Base-by-base conservation (phyloP, 345 rosid species). In the Aurinia saxatilis region DNA sequence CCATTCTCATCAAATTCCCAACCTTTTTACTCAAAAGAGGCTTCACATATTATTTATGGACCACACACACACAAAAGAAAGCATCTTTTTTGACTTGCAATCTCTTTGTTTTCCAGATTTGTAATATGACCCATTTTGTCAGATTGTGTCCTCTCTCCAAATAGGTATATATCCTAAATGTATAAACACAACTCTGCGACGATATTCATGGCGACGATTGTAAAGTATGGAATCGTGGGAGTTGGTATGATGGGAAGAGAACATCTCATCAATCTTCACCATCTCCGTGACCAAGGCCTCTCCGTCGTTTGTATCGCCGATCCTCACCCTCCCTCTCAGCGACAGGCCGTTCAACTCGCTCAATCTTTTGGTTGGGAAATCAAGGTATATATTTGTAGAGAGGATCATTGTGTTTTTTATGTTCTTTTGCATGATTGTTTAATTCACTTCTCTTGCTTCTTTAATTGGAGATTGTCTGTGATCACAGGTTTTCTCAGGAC, bases 191-290 rank as follows among this genome's bases (percentile, higher is more conserved):
- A 27, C 31, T 27, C 31, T 27, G 31, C 31, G 31, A 27, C 31
- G 31, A 27, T 5, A 27, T 27, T 27, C 31, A 27, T 27, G 7
- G 1, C 6, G 31, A 7, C 56, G 0, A 69, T 82, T 47, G 73
- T 70, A 31, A 89, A 68, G 72, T 92, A 92, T 48, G 96, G 96
- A 39, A 84, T 89, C 75, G 71, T 92, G 19, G 98, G 98, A 16
- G 82, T 85, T 25, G 98, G 98, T 47, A 87, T 92, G 95, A 89
- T 92, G 98, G 98, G 98, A 48, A 85, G 98, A 74, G 96, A 92
- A 51, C 96, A 89, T 67, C 84, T 92, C 63, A 77, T 85, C 59
- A 92, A 92, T 72, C 84, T 92, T 31, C 77, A 85, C 78, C 95
- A 92, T 75, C 93, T 92, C 8, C 73, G 81, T 18, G 49, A 52